phyloP scores from a whole-genome alignment of 139 green algal genomes.

The Trebouxia sp. region DNA sequence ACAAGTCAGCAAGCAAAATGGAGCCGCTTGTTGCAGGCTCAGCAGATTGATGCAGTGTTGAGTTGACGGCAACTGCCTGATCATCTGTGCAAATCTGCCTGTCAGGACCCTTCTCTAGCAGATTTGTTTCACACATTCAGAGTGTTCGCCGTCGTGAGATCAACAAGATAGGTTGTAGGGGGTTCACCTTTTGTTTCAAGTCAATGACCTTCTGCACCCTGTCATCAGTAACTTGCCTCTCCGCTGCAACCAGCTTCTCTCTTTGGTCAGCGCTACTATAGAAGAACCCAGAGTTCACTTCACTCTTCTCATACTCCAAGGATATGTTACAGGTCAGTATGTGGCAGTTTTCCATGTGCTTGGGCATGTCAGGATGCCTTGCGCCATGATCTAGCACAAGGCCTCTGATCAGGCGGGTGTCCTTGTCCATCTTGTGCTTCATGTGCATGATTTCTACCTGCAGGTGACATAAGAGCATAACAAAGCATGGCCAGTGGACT shows the following conservation, averaged over 20 bases:
- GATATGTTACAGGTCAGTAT: constrained; percentile 97
- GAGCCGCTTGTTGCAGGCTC: too few species aligned
- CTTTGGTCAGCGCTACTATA: constrained; percentile 95
- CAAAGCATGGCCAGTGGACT: background rate
- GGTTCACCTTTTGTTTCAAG: constrained; percentile 87
- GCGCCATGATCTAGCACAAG: constrained; percentile 97
- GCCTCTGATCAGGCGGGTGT: constrained; percentile 91
- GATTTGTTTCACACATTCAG: too few species aligned
- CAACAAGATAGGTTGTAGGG: background rate
- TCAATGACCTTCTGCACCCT: constrained; percentile 92
- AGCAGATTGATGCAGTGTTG: too few species aligned
- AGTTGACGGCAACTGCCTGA: too few species aligned
- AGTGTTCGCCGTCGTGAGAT: too few species aligned
- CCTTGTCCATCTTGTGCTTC: constrained; percentile 93
- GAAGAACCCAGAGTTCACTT: constrained; percentile 91
- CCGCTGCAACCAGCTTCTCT: constrained; percentile 95
- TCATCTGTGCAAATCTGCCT: too few species aligned
- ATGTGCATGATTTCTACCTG: constrained; percentile 99
- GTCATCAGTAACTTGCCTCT: constrained; percentile 92
- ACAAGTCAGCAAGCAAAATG: too few species aligned
- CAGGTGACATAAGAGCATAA: too few species aligned
- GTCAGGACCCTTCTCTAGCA: too few species aligned
- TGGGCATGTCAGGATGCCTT: constrained; percentile 98
- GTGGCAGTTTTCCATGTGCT: constrained; percentile 87
- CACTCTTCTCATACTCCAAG: constrained; percentile 99